Conservation (phyloP, 2,329 filamentous ascomycete species). For the Stagonosporopsis chrysanthemi region DNA sequence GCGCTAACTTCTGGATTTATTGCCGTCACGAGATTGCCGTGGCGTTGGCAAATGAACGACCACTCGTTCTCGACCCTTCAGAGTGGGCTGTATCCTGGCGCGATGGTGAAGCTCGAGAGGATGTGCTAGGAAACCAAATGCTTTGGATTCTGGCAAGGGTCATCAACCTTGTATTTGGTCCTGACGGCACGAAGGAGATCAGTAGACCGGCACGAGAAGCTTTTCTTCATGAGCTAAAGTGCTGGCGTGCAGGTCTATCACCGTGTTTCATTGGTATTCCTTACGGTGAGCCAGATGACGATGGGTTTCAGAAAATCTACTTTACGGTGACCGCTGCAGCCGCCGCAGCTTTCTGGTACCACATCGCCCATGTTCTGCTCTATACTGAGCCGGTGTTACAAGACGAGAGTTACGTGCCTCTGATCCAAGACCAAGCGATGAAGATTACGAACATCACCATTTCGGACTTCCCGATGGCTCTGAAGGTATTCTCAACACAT, state of each 20-base stretch:
- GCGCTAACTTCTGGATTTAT: conserved; percentile 49
- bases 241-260: conserved; percentile 37
- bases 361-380: conserved; percentile 42
- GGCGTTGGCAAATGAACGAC: conserved; percentile 40
- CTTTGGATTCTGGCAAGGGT: conserved; percentile 46
- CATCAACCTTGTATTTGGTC: conserved; percentile 39
- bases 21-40: conserved; percentile 44
- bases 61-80: conserved; percentile 37
- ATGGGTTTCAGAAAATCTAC: conserved; percentile 43
- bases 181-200: conserved; percentile 23
- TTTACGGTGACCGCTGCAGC: conserved; percentile 43
- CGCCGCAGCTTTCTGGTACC: conserved; percentile 45
- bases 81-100: conserved; percentile 44
- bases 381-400: conserved; percentile 42
- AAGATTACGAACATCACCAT: conserved; percentile 41
- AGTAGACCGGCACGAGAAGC: conserved; percentile 29
- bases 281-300: conserved; percentile 41
- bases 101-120: conserved; percentile 40
- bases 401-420: conserved; percentile 32
- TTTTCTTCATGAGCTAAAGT: conserved; percentile 38
- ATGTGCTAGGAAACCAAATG: conserved; percentile 43
- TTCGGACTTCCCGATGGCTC: conserved; percentile 42
- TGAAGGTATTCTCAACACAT: conserved; percentile 44
- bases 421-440: conserved; percentile 44
- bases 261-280: conserved; percentile 43